Evolutionary conservation across 2,329 filamentous ascomycete genomes (phyloP), one percentile per base, ranked within the genome.

Genomic region (Leptodontidium sp.): DNA sequence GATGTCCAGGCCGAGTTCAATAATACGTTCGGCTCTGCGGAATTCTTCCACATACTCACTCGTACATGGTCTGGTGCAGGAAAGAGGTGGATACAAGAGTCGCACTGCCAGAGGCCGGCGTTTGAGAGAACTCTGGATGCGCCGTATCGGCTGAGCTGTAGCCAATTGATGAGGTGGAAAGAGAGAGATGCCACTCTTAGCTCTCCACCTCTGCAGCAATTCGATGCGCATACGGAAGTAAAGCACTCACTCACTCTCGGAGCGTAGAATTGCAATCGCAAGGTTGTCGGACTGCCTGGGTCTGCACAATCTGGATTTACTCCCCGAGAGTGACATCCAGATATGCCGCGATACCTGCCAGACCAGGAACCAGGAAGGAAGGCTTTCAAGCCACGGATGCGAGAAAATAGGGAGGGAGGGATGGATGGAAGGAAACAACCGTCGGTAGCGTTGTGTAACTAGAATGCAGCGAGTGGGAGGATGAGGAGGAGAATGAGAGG

Each of bases 81-180:
- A 64, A 61, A 61, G 59, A 59, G 53, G 70, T 69, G 68, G 70
- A 67, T 64, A 68, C 68, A 65, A 61, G 55, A 64, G 43, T 58
- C 35, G 67, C 57, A 67, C 38, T 58, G 66, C 64, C 61, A 62
- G 57, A 49, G 35, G 50, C 58, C 61, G 62, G 47, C 65, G 52
- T 68, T 69, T 66, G 50, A 65, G 53, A 65, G 63, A 55, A 62
- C 57, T 64, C 40, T 65, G 38, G 55, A 65, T 64, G 70, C 66
- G 59, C 65, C 65, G 65, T 70, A 62, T 72, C 71, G 68, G 69
- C 63, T 72, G 69, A 71, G 72, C 68, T 67, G 43, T 61, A 62
- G 66, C 71, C 71, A 72, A 72, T 73, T 64, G 65, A 66, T 32
- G 62, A 52, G 49, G 32, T 35, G n/a, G 68, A 64, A 47, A 61